Percentiles rank a stretch among this genome's conserved stretches.
These are phyloP conservation scores for Pleurotus citrinopileatus DNA, from an alignment of 768 basidiomycete genomes.

Conservation along the genomic window DNA sequence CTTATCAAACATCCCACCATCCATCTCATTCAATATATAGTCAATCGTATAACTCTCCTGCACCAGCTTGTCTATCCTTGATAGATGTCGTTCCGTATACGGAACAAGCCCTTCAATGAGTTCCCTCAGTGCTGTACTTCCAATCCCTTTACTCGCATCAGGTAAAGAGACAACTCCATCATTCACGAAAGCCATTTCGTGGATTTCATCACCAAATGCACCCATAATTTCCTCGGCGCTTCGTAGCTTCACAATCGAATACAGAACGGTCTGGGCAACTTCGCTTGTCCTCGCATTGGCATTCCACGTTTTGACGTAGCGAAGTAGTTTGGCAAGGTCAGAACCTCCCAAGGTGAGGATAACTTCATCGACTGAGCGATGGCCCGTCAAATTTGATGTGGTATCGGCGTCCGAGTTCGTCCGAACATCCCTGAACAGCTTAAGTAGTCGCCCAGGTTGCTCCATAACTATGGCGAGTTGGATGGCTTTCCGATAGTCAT, in stretches of 20 bases:
- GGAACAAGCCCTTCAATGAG: slow-evolving; percentile 85
- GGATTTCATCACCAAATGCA: slow-evolving; percentile 52
- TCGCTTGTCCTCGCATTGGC: slow-evolving; percentile 84
- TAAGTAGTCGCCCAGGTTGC: slow-evolving; percentile 84
- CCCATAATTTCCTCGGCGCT: slow-evolving; percentile 69
- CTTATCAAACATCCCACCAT: slow-evolving; percentile 62
- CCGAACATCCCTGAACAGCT: slow-evolving; percentile 70
- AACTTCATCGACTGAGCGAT: slow-evolving; percentile 74
- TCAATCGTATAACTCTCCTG: slow-evolving; percentile 97
- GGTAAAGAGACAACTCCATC: slow-evolving; percentile 16
- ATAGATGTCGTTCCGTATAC: slow-evolving; percentile 91
- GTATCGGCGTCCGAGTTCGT: slow-evolving; percentile 19
- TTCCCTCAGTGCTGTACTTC: slow-evolving; percentile 55
- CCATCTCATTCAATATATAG: slow-evolving; percentile 85
- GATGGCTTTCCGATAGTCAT: slow-evolving; percentile 90
- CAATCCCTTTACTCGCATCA: slow-evolving; percentile 17
- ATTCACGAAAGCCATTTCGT: slow-evolving; percentile 28
- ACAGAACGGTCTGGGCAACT: slow-evolving; percentile 82
- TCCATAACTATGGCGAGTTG: slow-evolving; percentile 89
- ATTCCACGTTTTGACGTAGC: slow-evolving; percentile 91
- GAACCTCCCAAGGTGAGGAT: slow-evolving; percentile 65
- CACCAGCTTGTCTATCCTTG: slow-evolving; percentile 79
- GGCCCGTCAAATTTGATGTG: slow-evolving; percentile 57
- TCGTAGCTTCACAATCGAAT: slow-evolving; percentile 76
- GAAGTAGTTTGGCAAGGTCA: slow-evolving; percentile 79